Conservation (phyloP, 2,329 filamentous ascomycete species). For the Dothideomycetes sp. region DNA sequence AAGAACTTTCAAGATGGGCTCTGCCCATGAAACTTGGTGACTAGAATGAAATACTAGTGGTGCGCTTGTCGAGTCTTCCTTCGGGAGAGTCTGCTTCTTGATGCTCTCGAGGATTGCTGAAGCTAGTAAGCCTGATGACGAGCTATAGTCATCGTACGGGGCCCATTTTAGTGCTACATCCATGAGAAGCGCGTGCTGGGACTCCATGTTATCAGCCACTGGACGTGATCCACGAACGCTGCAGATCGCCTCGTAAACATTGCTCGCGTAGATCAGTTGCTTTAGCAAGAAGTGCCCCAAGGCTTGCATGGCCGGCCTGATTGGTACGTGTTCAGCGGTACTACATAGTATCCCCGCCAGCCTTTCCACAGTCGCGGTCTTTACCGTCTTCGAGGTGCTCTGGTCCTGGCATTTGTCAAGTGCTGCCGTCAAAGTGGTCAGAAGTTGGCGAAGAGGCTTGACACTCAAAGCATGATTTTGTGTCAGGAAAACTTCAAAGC, state of each 20-base stretch:
- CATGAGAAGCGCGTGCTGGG: background rate
- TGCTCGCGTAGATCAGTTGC: slow-evolving; percentile 31
- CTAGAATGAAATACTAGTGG: slow-evolving; percentile 5
- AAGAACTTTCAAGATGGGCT: slow-evolving; percentile 24
- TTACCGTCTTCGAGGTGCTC: slow-evolving; percentile 1
- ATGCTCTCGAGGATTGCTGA: slow-evolving; percentile 14
- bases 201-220: background rate
- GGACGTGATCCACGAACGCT: background rate
- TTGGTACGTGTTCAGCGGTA: slow-evolving; percentile 21
- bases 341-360: slow-evolving; percentile 12
- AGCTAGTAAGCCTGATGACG: slow-evolving; percentile 8
- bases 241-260: background rate
- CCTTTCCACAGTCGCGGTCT: slow-evolving; percentile 2
- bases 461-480: slow-evolving; percentile 32
- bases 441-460: slow-evolving; percentile 36
- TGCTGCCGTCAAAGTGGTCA: slow-evolving; percentile 27
- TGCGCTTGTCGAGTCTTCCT: background rate
- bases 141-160: slow-evolving; percentile 19
- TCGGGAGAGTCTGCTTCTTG: slow-evolving; percentile 7
- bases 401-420: slow-evolving; percentile 19
- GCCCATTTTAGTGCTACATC: slow-evolving; percentile 1
- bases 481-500: slow-evolving; percentile 30
- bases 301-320: slow-evolving; percentile 59
- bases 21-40: slow-evolving; percentile 23
- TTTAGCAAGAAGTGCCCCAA: slow-evolving; percentile 57